phyloP scores from a whole-genome alignment of 495 filamentous ascomycete genomes.

The Xylaria longipes region DNA sequence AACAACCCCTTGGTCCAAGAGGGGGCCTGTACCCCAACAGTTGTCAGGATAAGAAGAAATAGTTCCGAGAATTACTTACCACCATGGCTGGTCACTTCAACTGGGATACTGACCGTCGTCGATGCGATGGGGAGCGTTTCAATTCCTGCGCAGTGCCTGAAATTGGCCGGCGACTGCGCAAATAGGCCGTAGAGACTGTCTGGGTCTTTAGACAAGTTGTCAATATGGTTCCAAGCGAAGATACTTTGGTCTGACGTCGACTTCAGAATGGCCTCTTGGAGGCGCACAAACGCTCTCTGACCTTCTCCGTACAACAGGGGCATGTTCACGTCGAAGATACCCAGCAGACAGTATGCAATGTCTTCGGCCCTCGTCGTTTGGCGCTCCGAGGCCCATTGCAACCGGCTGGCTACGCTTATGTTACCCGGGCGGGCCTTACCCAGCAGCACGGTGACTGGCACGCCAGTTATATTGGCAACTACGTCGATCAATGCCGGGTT shows the following conservation, averaged over 20 bases:
- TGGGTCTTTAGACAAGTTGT: background rate
- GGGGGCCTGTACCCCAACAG: too few relatives aligned
- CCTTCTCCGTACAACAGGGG: constrained; percentile 38
- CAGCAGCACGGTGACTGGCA: constrained; percentile 23
- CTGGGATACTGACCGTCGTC: constrained; percentile 4
- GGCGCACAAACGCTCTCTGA: constrained; percentile 25
- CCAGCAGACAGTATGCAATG: constrained; percentile 31
- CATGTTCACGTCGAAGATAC: constrained; percentile 36
- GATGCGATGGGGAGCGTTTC: background rate
- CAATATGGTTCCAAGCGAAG: constrained; percentile 19
- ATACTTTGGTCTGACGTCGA: constrained; percentile 25
- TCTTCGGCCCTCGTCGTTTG: constrained; percentile 31
- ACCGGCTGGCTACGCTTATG: constrained; percentile 22
- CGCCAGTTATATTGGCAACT: constrained; percentile 16
- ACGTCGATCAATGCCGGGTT: background rate
- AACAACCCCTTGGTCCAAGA: too few relatives aligned
- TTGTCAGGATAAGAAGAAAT: too few relatives aligned
- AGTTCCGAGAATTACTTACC: too few relatives aligned
- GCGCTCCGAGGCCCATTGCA: constrained; percentile 30
- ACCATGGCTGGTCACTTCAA: constrained; percentile 8
- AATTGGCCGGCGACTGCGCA: background rate
- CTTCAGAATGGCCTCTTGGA: constrained; percentile 33
- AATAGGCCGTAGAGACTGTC: background rate
- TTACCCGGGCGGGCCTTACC: constrained; percentile 28
- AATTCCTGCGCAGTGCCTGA: background rate